Evolutionary conservation across 306 rosid species (phyloP), one percentile per base, ranked within the genome.

Genomic region (Crataegus laevigata): DNA sequence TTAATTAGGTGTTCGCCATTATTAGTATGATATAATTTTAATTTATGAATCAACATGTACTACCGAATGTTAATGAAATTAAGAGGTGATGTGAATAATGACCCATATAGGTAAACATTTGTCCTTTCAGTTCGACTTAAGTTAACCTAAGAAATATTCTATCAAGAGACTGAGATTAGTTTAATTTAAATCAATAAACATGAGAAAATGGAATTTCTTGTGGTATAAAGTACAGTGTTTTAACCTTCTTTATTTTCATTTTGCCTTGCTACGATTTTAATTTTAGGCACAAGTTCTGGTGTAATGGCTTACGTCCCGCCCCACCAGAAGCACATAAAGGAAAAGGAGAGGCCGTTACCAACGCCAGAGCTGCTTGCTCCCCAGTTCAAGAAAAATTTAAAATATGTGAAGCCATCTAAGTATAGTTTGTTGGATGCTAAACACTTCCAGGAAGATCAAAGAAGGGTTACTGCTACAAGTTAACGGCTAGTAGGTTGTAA

Each of bases 301-400:
- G 52, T 36, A 2, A 86, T 89, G 93, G 84, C 90, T 22, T 89
- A 89, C 78, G 38, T 89, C 11, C 87, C 93, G 21, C 93, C 89
- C 0, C 89, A 89, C 80, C 86, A 82, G 76, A 86, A 84, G 22
- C 85, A 45, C 36, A 59, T 84, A 36, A 75, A 81, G 57, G 80
- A 67, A 77, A 22, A 52, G 13, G 64, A 60, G 8, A 30, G 73
- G 32, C 69, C 72, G 3, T 43, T 67, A 43, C 89, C 68, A 1
- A 80, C 71, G 24, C 85, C 87, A 3, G 79, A 76, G 77, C 51
- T 52, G 69, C 84, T 75, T 43, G 77, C 86, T 74, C 80, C 83
- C 50, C 66, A 3, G 1, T 86, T 71, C 66, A 64, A 68, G 5
- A 79, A 52, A 12, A 78, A 75, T 21, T 66, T 52, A 4, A 57